Base-by-base conservation (phyloP, 73 alveolate genomes). In the Durusdinium trenchii region DNA sequence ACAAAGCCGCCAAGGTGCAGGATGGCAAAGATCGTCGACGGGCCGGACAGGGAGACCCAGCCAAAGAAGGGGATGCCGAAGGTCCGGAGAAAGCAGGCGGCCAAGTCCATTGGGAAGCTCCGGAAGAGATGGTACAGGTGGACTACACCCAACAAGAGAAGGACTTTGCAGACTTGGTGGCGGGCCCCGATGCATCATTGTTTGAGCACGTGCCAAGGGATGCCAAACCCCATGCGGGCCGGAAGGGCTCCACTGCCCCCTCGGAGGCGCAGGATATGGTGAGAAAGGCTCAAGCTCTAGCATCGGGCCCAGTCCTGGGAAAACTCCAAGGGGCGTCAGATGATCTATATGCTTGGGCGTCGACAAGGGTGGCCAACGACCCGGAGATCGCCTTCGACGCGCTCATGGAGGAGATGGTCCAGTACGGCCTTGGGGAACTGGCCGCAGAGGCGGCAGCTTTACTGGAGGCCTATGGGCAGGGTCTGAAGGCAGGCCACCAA, bases 281-380 rank as follows among this genome's bases (percentile, higher is more conserved):
- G n/a, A 16, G 36, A 12, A 82, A 28, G 43, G 93, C 93, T 5
- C 93, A 48, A 47, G 57, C 7, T 7, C 60, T 82, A 50, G 93
- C 93, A 48, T 45, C 47, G 0, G 93, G 93, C 0, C 93, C 93
- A 36, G 93, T 83, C 0, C n/a, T 83, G 73, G 36, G 75, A 0
- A 0, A 32, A 0, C 75, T 83, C 0, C 47, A 47, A 36, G 75
- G 7, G 0, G 93, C 93, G 0, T 83, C 93, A 23, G 93, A 83
- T n/a, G 93, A 83, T 38, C 50, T 83, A 20, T 83, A 47, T 36
- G 93, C 93, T 14, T 83, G 93, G 93, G 93, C 93, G 0, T 28
- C 93, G 3, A 1, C 93, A 20, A 50, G 94, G 23, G 94, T 71
- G 4, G 83, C 83, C 26, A 71, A 71, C 40, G 83, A 71, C 83